phyloP scores from a whole-genome alignment of 768 basidiomycete species.

The Kwoniella botswanensis region DNA sequence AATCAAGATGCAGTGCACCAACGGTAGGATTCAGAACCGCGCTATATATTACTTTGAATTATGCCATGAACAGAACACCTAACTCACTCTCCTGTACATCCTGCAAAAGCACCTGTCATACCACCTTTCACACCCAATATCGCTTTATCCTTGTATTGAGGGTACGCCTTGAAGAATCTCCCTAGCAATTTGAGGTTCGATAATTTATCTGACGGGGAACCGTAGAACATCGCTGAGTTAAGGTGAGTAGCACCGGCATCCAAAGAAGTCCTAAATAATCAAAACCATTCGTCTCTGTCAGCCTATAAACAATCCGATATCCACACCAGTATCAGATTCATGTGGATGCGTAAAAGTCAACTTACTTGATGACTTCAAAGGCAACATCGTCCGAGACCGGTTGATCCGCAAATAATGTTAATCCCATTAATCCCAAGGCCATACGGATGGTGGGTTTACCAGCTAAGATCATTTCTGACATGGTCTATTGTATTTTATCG shows the following conservation, averaged over 20 bases:
- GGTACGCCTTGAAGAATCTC: conserved; percentile 62
- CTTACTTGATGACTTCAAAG: conserved; percentile 66
- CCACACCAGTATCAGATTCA: neutral
- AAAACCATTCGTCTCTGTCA: no score
- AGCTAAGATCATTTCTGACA: neutral
- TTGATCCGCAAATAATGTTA: neutral
- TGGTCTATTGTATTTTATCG: neutral
- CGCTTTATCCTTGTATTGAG: conserved; percentile 59
- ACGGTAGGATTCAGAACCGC: no score
- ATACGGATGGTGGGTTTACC: conserved; percentile 6
- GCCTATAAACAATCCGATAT: no score
- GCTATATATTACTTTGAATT: no score
- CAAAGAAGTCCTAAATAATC: conserved; percentile 10
- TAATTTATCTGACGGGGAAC: conserved; percentile 26
- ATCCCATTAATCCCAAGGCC: conserved; percentile 3
- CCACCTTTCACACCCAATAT: conserved; percentile 64
- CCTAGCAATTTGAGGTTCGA: conserved; percentile 63
- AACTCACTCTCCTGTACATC: conserved; percentile 18
- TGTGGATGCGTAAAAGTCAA: conserved; percentile 34
- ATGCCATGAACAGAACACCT: neutral
- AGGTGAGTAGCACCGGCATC: neutral
- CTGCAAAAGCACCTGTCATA: conserved; percentile 22
- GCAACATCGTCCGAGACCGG: conserved; percentile 59
- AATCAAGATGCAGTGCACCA: no score
- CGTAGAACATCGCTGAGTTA: conserved; percentile 13